phyloP scores from a whole-genome alignment of 2,329 filamentous ascomycete genomes.

The Talaromyces verruculosus region DNA sequence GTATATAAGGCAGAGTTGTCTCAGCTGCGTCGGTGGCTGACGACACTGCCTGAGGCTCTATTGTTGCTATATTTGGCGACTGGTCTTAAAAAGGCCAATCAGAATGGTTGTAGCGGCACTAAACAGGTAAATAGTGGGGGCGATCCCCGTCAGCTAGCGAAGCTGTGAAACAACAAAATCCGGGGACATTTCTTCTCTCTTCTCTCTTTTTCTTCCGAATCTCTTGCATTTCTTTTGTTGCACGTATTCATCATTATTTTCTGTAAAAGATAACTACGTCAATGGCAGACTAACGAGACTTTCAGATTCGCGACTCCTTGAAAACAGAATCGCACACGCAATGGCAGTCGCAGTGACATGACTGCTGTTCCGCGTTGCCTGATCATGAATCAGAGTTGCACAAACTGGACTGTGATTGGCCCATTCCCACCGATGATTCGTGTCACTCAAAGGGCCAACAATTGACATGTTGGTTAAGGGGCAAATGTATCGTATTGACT shows the following conservation, averaged over 20 bases:
- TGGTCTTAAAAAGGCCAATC: neutral
- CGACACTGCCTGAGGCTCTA: neutral
- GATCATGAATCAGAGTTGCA: neutral
- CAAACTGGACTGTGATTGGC: neutral
- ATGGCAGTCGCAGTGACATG: neutral
- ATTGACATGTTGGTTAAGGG: neutral
- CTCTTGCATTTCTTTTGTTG: neutral
- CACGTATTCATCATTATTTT: neutral
- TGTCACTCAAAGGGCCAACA: neutral
- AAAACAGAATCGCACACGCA: neutral
- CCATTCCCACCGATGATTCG: neutral
- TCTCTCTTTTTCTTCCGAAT: neutral
- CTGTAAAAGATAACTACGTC: no score
- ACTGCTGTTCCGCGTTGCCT: neutral
- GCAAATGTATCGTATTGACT: neutral
- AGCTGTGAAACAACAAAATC: constrained; percentile 1
- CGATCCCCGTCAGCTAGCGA: neutral
- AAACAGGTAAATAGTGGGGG: neutral
- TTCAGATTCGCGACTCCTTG: neutral
- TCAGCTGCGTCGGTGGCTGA: constrained; percentile 1
- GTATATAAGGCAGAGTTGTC: neutral
- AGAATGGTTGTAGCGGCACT: neutral
- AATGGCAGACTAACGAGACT: neutral
- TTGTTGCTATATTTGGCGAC: neutral
- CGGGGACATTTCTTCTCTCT: neutral